phyloP scores from a whole-genome alignment of 768 basidiomycete species.

The Scleroderma bovista region DNA sequence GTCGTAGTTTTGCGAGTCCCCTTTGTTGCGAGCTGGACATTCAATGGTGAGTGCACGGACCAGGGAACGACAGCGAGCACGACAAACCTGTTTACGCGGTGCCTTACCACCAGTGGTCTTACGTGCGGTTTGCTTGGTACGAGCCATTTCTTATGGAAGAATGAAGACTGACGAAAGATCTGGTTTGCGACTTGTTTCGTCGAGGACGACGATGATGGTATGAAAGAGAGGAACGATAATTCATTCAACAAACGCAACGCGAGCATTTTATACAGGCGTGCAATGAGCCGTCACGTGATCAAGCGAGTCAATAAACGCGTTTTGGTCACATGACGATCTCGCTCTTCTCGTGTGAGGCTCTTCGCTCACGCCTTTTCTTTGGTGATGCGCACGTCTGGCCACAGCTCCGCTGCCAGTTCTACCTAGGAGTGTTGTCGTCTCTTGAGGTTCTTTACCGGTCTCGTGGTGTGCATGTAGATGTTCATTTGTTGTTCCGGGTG shows the following conservation, averaged over 20 bases:
- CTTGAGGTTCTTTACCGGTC: no score
- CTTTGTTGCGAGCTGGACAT: constrained; percentile 50
- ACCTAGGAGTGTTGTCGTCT: no score
- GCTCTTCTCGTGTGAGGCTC: no score
- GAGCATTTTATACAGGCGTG: constrained; percentile 1
- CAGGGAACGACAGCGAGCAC: constrained; percentile 41
- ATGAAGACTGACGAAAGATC: background rate
- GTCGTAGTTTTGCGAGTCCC: constrained; percentile 45
- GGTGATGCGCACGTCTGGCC: no score
- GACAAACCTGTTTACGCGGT: constrained; percentile 62
- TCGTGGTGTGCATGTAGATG: no score
- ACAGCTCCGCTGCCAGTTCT: no score
- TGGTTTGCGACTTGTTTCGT: background rate
- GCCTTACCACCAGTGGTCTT: constrained; percentile 68
- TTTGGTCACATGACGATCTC: no score
- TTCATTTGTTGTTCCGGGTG: no score
- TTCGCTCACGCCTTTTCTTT: no score
- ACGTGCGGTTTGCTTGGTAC: constrained; percentile 66
- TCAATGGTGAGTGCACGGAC: background rate
- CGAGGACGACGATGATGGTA: constrained; percentile 7
- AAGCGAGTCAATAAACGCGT: background rate
- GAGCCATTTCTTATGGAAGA: constrained; percentile 45
- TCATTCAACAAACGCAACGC: background rate
- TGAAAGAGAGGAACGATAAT: constrained; percentile 3
- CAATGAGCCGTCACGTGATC: background rate